Conservation (phyloP, 1,284 basidiomycete genomes). For the Peniophora sp. region DNA sequence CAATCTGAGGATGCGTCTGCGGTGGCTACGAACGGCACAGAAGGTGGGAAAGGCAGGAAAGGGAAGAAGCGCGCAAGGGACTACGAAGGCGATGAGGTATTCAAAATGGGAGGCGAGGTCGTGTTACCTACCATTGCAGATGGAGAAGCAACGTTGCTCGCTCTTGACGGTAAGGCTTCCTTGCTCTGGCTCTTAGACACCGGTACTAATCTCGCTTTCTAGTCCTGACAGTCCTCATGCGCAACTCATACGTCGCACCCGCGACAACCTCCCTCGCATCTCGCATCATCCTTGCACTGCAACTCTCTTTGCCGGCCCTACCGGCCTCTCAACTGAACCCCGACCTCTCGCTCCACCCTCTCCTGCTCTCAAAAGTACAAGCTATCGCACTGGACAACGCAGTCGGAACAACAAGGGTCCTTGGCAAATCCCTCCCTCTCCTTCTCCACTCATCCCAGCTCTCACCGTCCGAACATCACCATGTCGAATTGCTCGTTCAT, state of each 20-base stretch:
- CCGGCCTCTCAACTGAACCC: constrained; percentile 47
- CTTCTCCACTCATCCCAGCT: constrained; percentile 24
- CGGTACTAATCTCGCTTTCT: constrained; percentile 5
- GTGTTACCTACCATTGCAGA: constrained; percentile 44
- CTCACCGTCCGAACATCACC: constrained; percentile 20
- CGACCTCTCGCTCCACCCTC: constrained; percentile 39
- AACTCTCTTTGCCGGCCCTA: constrained; percentile 48
- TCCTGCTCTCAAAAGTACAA: constrained; percentile 37
- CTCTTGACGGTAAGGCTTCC: constrained; percentile 51
- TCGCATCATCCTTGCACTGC: constrained; percentile 49
- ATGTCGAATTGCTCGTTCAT: constrained; percentile 61
- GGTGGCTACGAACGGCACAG: constrained; percentile 11
- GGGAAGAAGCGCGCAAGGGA: constrained; percentile 71
- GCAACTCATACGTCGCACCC: constrained; percentile 39
- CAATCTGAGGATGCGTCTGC: constrained; percentile 23
- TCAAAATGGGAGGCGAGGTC: constrained; percentile 45
- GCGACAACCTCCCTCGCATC: constrained; percentile 50
- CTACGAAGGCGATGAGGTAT: constrained; percentile 74
- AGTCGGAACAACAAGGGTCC: constrained; percentile 43
- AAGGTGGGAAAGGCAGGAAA: constrained; percentile 36
- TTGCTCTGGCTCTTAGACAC: not conserved
- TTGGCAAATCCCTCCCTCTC: constrained; percentile 53
- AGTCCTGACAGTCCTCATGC: constrained; percentile 46
- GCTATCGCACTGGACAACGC: constrained; percentile 38
- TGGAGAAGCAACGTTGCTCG: constrained; percentile 42